Evolutionary conservation across 805 yeast genomes (phyloP), one percentile per base, ranked within the genome.

Genomic region (Starmerella kuoi): DNA sequence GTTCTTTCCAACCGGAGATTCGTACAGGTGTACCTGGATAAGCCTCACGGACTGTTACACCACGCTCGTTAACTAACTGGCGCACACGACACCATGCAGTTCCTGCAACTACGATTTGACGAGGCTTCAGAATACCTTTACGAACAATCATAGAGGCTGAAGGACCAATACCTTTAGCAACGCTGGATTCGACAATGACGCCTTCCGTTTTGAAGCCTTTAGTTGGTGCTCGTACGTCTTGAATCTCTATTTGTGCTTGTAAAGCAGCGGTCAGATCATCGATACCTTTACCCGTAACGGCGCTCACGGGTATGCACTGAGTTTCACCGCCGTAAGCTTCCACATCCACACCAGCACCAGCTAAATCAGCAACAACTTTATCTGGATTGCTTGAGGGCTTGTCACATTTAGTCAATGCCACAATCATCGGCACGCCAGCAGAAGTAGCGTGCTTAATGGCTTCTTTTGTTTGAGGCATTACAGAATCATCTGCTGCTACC

Each of bases 281-380:
- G 79, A 91, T 86, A 46, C 91, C 91, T 49, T 78, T 62, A 0
- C 97, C 95, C 0, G 95, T 81, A 45, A 79, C 74, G 0, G 94
- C 97, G 28, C 94, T 81, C 1, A 91, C 88, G 38, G 74, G 73
- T 2, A 91, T 85, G 0, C 83, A 79, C 57, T 86, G 96, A 4
- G 86, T 78, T 31, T 91, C 97, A 41, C 98, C 98, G 43, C 98
- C 98, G 55, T 79, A 83, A 48, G 80, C 87, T 57, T 91, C 98
- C 23, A 84, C 79, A 46, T 82, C 88, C 12, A 91, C 76, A 3
- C 76, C 95, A 44, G 82, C 66, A 0, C 72, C 65, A 1, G 93
- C 75, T 44, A 91, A 67, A 57, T 87, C 97, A 2, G 76, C 72
- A 41, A 79, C 69, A 2, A 86, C 93, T 53, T 72, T 77, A 21